A percentile compares a stretch with the other conserved stretches of the same genome.
Evolutionary conservation across 805 yeast species (phyloP).

Genomic region (Kodamaea jinghongensis): DNA sequence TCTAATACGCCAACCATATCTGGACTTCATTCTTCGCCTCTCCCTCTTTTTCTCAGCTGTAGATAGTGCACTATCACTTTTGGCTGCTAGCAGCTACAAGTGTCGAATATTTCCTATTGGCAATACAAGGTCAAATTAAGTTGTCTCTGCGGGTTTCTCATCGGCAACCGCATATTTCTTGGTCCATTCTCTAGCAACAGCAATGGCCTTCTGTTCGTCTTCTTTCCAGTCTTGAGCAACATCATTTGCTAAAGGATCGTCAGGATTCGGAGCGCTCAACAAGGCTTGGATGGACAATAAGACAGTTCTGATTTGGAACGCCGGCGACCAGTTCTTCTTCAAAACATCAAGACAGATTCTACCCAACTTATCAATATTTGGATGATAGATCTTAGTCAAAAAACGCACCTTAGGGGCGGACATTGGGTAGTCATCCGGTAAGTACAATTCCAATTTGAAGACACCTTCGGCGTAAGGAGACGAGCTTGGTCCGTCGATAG

Average conservation of each 20-base stretch:
- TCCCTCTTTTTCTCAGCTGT: no score
- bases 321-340: constrained; percentile 97
- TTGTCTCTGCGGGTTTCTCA: no score
- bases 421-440: constrained; percentile 98
- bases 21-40: no score
- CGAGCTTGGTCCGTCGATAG: constrained; percentile 85
- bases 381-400: constrained; percentile 91
- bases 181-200: constrained; percentile 79
- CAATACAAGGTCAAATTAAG: no score
- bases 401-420: constrained; percentile 96
- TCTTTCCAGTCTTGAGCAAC: constrained; percentile 97
- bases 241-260: constrained; percentile 96
- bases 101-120: no score
- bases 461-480: constrained; percentile 86
- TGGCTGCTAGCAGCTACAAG: no score
- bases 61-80: no score
- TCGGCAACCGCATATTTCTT: constrained; percentile 47
- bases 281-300: constrained; percentile 89
- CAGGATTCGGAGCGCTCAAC: constrained; percentile 95
- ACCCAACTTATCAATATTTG: constrained; percentile 92
- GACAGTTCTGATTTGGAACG: constrained; percentile 91
- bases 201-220: constrained; percentile 75
- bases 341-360: constrained; percentile 93
- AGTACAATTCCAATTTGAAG: constrained; percentile 78
- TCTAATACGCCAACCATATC: no score